These are phyloP conservation scores for Ceratocystis eucalypticola DNA, from an alignment of 2,329 filamentous ascomycete genomes.

Conservation along the genomic window DNA sequence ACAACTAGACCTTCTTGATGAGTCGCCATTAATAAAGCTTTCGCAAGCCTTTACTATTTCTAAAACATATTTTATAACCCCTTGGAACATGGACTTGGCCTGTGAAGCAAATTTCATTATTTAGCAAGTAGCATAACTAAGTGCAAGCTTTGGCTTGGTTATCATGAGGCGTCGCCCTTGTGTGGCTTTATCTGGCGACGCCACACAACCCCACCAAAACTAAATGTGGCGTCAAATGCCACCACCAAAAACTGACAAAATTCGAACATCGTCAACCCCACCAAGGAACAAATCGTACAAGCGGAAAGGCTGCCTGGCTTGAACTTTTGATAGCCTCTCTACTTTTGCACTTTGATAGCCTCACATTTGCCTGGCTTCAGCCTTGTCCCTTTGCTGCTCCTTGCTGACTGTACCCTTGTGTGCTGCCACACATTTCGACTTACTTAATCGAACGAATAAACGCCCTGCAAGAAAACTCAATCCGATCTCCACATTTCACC, in stretches of 20 bases:
- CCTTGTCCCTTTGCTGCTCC: neutral
- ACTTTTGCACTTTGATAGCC: neutral
- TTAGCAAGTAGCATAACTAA: too few species aligned
- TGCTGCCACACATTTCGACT: neutral
- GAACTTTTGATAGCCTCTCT: neutral
- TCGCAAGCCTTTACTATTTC: neutral
- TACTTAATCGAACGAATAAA: neutral
- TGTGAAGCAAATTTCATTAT: too few species aligned
- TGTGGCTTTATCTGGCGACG: neutral
- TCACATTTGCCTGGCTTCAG: neutral
- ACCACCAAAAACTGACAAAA: slow-evolving; percentile 16
- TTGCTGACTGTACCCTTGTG: too few species aligned
- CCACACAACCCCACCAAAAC: slow-evolving; percentile 14
- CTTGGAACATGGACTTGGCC: too few species aligned
- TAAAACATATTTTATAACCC: too few species aligned
- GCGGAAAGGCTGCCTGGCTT: neutral
- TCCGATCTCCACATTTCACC: slow-evolving; percentile 1
- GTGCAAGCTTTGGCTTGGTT: neutral
- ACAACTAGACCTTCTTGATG: too few species aligned
- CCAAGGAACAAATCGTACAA: slow-evolving; percentile 2
- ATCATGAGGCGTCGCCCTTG: neutral
- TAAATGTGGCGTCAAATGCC: slow-evolving; percentile 11
- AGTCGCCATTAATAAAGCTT: neutral
- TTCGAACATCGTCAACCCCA: slow-evolving; percentile 15
- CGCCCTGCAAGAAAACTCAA: slow-evolving; percentile 4